phyloP scores from a whole-genome alignment of 1,139 yeast species.

The Sugiyamaella sp. region DNA sequence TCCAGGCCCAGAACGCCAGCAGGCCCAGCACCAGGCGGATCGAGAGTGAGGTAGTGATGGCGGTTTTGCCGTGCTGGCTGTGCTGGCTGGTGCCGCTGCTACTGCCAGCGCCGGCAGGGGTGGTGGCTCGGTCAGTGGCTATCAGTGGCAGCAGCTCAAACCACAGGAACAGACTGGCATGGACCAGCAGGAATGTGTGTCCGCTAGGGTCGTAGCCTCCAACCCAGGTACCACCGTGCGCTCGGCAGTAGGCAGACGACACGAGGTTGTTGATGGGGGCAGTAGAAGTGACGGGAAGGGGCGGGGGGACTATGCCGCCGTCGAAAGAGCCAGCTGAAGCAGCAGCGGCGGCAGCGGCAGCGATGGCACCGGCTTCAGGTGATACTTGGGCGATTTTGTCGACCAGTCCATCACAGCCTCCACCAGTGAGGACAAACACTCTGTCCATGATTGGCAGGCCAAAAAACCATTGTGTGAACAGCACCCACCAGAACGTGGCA shows the following conservation, averaged over 20 bases:
- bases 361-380: too few species aligned
- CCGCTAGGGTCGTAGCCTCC: constrained; percentile 99
- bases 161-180: constrained; percentile 69
- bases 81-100: constrained; percentile 1
- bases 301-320: too few species aligned
- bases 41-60: constrained; percentile 7
- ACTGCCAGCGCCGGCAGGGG: constrained; percentile 31
- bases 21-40: constrained; percentile 10
- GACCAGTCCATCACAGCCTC: constrained; percentile 54
- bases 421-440: constrained; percentile 80
- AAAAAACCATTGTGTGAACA: constrained; percentile 88
- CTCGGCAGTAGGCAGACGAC: constrained; percentile 59
- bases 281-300: neutral
- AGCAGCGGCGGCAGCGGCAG: constrained; percentile 11
- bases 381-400: constrained; percentile 21
- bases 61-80: neutral
- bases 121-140: constrained; percentile 1
- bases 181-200: constrained; percentile 78
- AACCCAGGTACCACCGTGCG: constrained; percentile 69
- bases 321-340: neutral
- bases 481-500: constrained; percentile 76
- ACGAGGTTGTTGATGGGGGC: constrained; percentile 21
- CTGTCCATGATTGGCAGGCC: constrained; percentile 91
- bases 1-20: constrained; percentile 71
- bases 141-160: constrained; percentile 56